Evolutionary conservation across 768 basidiomycete genomes (phyloP), one percentile per base, ranked within the genome.

Genomic region (Tephrocybe rancida): DNA sequence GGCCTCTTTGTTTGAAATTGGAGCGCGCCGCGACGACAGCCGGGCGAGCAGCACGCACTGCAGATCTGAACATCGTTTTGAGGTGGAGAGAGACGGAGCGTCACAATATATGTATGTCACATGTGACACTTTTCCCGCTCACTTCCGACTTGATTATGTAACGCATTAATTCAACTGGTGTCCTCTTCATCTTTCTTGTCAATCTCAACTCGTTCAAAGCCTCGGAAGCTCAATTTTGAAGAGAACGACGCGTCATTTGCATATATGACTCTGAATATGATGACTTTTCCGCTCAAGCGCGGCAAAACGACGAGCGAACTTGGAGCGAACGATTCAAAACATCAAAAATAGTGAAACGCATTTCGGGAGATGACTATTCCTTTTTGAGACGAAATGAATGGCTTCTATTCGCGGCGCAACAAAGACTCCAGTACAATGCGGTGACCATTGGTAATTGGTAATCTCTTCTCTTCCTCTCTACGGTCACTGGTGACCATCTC

Each of bases 1-100:
- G 49, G 25, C 63, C 61, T 21, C 71, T 63, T 9, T 70, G 63
- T 54, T 69, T 74, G 57, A 65, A 39, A 25, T 68, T 66, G 38
- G 73, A 60, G 56, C 78, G 77, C 50, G 68, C 72, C 41, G 69
- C 73, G 48, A 73, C 56, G 48, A 65, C 67, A 52, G 70, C 74
- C 55, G 76, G 76, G 48, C 78, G 78, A 54, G 73, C 73, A 65
- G 73, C 75, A 63, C 76, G 75, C 50, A 77, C 67, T 61, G 72
- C 76, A 65, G 70, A 69, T 67, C 71, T 72, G 66, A 79, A 72
- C 77, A 79, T 78, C 53, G 62, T 61, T 62, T 64, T 35, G 41
- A 29, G 59, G 62, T 54, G 59, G 63, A 61, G 65, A 57, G 59
- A 60, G 56, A 64, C 55, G 57, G 55, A 29, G 54, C 35, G 60